Percentiles rank a stretch among this genome's conserved stretches.
Evolutionary conservation across 257 asterid species (phyloP).

Genomic region (Echium plantagineum): DNA sequence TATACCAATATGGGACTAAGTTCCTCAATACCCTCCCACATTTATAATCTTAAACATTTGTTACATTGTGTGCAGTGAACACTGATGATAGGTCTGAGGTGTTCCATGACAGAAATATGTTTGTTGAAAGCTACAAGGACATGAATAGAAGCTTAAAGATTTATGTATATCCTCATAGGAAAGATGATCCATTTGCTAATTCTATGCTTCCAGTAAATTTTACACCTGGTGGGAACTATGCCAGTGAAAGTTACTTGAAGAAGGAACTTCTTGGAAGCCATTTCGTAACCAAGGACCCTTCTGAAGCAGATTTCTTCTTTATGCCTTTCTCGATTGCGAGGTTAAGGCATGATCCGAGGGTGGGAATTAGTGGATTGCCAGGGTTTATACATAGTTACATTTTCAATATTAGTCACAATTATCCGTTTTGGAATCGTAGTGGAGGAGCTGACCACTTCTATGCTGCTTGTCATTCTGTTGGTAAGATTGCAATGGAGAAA

Average conservation of each 20-base stretch:
- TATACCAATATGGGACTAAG: no score
- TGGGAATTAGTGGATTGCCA: constrained; percentile 54
- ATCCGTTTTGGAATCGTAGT: constrained; percentile 62
- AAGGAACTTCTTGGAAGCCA: constrained; percentile 61
- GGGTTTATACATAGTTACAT: constrained; percentile 51
- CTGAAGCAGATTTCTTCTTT: constrained; percentile 63
- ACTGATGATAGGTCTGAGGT: constrained; percentile 23
- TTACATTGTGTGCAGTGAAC: constrained; percentile 26
- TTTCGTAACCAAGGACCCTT: constrained; percentile 51
- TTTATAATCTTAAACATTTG: no score
- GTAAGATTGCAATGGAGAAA: constrained; percentile 67
- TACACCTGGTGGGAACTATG: constrained; percentile 78
- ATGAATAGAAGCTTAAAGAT: constrained; percentile 63
- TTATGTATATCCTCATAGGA: constrained; percentile 51
- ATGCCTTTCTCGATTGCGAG: constrained; percentile 79
- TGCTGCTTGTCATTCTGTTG: constrained; percentile 83
- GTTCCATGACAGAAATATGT: constrained; percentile 55
- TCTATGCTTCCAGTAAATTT: constrained; percentile 54
- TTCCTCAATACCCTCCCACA: no score
- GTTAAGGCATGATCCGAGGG: constrained; percentile 61
- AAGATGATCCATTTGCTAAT: constrained; percentile 59
- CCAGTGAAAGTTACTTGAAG: constrained; percentile 91
- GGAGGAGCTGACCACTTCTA: constrained; percentile 91
- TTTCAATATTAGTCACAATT: constrained; percentile 43
- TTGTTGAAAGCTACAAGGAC: constrained; percentile 48